Evolutionary conservation across 768 basidiomycete genomes (phyloP).

Genomic region (Psilocybe subaeruginosa): DNA sequence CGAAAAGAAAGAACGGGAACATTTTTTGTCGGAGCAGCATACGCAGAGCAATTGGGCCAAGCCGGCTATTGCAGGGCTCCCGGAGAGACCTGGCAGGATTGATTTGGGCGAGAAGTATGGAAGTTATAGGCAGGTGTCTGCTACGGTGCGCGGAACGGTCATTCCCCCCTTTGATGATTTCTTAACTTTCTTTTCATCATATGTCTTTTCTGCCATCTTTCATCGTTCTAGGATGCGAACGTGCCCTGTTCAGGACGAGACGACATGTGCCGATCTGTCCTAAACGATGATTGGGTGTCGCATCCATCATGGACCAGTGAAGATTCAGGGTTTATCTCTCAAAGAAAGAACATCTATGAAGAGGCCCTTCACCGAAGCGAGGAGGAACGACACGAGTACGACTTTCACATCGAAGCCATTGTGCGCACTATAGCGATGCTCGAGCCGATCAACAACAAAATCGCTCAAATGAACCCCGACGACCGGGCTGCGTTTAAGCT

Average conservation of each 20-base stretch:
- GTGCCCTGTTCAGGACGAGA: slow-evolving; percentile 94
- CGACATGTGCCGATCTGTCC: slow-evolving; percentile 93
- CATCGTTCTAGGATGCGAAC: slow-evolving; percentile 67
- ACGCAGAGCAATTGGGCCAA: slow-evolving; percentile 52
- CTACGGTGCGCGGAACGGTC: slow-evolving; percentile 54
- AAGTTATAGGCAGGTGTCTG: slow-evolving; percentile 87
- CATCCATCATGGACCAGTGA: slow-evolving; percentile 96
- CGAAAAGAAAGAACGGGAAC: slow-evolving; percentile 65
- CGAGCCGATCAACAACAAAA: slow-evolving; percentile 90
- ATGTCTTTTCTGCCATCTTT: too few species aligned
- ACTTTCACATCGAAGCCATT: slow-evolving; percentile 97
- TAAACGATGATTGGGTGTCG: slow-evolving; percentile 99
- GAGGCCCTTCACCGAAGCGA: slow-evolving; percentile 96
- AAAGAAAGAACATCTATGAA: slow-evolving; percentile 95
- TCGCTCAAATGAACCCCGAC: slow-evolving; percentile 74
- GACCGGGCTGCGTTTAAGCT: slow-evolving; percentile 84
- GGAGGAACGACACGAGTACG: slow-evolving; percentile 98
- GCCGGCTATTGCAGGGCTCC: slow-evolving; percentile 45
- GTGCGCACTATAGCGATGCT: slow-evolving; percentile 87
- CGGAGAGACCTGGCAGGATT: slow-evolving; percentile 54
- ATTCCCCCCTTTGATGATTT: slow-evolving; percentile 1
- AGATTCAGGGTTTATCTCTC: slow-evolving; percentile 87
- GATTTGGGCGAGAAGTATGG: slow-evolving; percentile 79
- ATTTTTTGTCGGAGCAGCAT: slow-evolving; percentile 50
- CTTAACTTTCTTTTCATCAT: background rate